These are phyloP conservation scores for Sporisorium graminicola DNA, from an alignment of 1,284 basidiomycete species.

Conservation along the genomic window DNA sequence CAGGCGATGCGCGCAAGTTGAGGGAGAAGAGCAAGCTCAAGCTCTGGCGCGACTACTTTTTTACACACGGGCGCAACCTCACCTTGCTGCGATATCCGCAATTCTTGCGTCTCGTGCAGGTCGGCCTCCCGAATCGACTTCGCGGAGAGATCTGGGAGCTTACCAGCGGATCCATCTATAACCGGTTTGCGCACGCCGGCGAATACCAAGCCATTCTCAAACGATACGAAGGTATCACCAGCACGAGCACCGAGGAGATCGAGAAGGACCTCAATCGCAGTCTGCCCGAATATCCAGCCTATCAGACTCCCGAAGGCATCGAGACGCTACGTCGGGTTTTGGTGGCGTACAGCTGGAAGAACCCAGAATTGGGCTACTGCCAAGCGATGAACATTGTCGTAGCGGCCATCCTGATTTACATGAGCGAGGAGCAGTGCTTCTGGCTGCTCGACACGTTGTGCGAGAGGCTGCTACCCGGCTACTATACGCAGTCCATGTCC, in stretches of 20 bases:
- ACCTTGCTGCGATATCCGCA: slow-evolving; percentile 95
- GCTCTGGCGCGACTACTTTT: slow-evolving; percentile 87
- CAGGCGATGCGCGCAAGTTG: slow-evolving; percentile 68
- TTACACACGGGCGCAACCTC: slow-evolving; percentile 85
- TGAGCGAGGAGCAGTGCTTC: slow-evolving; percentile 99
- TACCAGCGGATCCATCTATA: slow-evolving; percentile 88
- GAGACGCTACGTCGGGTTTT: slow-evolving; percentile 86
- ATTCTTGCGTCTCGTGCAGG: slow-evolving; percentile 94
- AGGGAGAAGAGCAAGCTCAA: slow-evolving; percentile 97
- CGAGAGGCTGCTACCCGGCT: slow-evolving; percentile 92
- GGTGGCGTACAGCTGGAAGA: slow-evolving; percentile 96
- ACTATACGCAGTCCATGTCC: slow-evolving; percentile 98
- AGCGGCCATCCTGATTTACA: slow-evolving; percentile 92
- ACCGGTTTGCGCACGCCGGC: slow-evolving; percentile 89
- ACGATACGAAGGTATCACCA: slow-evolving; percentile 83
- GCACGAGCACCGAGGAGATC: slow-evolving; percentile 95
- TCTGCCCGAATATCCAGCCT: slow-evolving; percentile 68
- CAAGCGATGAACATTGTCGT: slow-evolving; percentile 78
- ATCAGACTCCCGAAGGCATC: slow-evolving; percentile 64
- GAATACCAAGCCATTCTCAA: slow-evolving; percentile 84
- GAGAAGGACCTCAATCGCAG: slow-evolving; percentile 95
- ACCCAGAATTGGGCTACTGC: slow-evolving; percentile 78
- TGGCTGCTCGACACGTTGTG: slow-evolving; percentile 97
- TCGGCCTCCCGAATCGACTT: slow-evolving; percentile 92
- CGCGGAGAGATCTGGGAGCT: slow-evolving; percentile 99